Percentiles rank a stretch among this genome's conserved stretches.
Evolutionary conservation across 805 yeast species (phyloP).

Genomic region (Cyberlindnera meyerae): DNA sequence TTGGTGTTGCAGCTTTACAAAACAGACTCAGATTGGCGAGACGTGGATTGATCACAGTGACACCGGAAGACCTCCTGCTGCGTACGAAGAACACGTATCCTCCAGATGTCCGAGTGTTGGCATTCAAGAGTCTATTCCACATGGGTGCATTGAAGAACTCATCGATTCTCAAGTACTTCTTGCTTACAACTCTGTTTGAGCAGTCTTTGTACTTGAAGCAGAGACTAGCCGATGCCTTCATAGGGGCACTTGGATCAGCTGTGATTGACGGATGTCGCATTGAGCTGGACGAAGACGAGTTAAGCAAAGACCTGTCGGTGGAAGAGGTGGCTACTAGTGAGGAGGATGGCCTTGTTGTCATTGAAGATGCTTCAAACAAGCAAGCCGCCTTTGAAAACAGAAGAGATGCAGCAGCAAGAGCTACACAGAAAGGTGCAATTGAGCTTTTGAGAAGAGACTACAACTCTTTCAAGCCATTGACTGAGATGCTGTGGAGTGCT

Average conservation of each 20-base stretch:
- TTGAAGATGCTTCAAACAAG: slow-evolving; percentile 50
- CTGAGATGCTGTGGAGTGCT: slow-evolving; percentile 60
- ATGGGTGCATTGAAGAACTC: slow-evolving; percentile 75
- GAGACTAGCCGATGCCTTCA: slow-evolving; percentile 43
- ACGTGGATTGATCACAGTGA: slow-evolving; percentile 46
- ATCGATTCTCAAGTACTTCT: slow-evolving; percentile 55
- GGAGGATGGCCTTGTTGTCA: slow-evolving; percentile 42
- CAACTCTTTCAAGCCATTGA: slow-evolving; percentile 49
- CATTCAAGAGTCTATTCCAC: slow-evolving; percentile 63
- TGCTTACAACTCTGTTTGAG: slow-evolving; percentile 53
- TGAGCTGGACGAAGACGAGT: slow-evolving; percentile 61
- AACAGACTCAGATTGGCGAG: slow-evolving; percentile 58
- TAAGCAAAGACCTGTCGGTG: slow-evolving; percentile 24
- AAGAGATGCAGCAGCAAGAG: slow-evolving; percentile 62
- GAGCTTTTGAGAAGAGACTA: slow-evolving; percentile 59
- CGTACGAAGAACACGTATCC: slow-evolving; percentile 44
- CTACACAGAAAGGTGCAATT: slow-evolving; percentile 59
- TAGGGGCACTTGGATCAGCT: slow-evolving; percentile 54
- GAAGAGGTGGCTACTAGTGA: slow-evolving; percentile 12
- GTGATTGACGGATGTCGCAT: slow-evolving; percentile 61
- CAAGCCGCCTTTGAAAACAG: slow-evolving; percentile 41
- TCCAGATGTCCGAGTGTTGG: slow-evolving; percentile 54
- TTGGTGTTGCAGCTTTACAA: slow-evolving; percentile 52
- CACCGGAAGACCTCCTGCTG: slow-evolving; percentile 50
- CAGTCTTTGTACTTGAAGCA: slow-evolving; percentile 47